Conservation (phyloP, 257 asterid species). For the Ligustrum vulgare region DNA sequence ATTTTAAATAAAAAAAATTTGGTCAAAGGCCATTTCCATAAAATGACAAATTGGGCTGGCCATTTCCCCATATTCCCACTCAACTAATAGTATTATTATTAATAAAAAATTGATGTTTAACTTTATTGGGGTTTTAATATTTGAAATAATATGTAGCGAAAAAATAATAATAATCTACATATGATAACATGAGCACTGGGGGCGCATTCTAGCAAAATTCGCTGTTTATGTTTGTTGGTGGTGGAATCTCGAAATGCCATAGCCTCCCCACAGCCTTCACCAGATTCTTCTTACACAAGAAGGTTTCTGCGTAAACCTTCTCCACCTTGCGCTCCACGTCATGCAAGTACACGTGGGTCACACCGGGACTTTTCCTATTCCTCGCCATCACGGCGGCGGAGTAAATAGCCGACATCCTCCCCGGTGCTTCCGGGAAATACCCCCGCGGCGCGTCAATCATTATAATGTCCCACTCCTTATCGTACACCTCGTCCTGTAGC, state of each 20-base stretch:
- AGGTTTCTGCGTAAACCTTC: conserved; percentile 62
- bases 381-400: conserved; percentile 92
- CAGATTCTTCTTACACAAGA: conserved; percentile 62
- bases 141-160: too few relatives aligned
- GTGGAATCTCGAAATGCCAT: conserved; percentile 77
- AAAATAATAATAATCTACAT: not conserved
- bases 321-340: conserved; percentile 84
- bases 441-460: conserved; percentile 96
- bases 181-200: not conserved
- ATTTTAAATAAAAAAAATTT: too few relatives aligned
- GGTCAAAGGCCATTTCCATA: too few relatives aligned
- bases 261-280: conserved; percentile 58
- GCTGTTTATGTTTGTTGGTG: conserved; percentile 25
- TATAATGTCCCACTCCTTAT: conserved; percentile 80
- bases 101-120: too few relatives aligned
- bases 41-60: too few relatives aligned
- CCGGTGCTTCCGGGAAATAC: conserved; percentile 74
- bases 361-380: conserved; percentile 61
- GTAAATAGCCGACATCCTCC: conserved; percentile 89
- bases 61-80: too few relatives aligned
- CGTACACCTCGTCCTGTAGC: conserved; percentile 68
- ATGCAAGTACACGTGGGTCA: conserved; percentile 75
- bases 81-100: too few relatives aligned
- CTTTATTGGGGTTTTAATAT: too few relatives aligned
- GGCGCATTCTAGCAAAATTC: conserved; percentile 50